These are phyloP conservation scores for Zygosaccharomyces siamensis DNA, from an alignment of 805 yeast genomes.

Conservation along the genomic window DNA sequence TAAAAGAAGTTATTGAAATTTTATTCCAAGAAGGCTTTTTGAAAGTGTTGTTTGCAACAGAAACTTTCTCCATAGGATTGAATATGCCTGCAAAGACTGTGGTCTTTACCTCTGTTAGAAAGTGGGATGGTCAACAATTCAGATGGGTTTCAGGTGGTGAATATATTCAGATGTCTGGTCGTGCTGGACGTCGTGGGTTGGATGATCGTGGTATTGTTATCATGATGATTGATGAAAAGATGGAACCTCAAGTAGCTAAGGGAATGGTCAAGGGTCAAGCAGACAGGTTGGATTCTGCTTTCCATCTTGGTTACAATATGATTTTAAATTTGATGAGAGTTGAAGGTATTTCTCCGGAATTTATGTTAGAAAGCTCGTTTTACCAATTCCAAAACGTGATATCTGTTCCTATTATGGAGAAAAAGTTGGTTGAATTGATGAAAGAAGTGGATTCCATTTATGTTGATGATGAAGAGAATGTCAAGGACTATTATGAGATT, in stretches of 20 bases:
- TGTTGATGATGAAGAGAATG: slow-evolving; percentile 68
- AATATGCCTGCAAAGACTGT: slow-evolving; percentile 99
- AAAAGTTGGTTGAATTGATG: slow-evolving; percentile 52
- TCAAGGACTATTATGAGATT: slow-evolving; percentile 80
- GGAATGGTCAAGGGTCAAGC: slow-evolving; percentile 99
- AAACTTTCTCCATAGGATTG: slow-evolving; percentile 95
- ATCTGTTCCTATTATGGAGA: slow-evolving; percentile 81
- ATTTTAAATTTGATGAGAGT: slow-evolving; percentile 92
- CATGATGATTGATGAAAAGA: slow-evolving; percentile 98
- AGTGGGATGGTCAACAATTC: slow-evolving; percentile 97
- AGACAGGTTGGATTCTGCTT: slow-evolving; percentile 94
- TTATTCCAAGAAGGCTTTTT: slow-evolving; percentile 93
- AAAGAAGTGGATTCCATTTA: slow-evolving; percentile 44
- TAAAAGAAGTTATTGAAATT: slow-evolving; percentile 93
- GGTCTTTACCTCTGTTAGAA: slow-evolving; percentile 93
- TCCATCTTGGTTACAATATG: slow-evolving; percentile 97
- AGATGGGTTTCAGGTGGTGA: slow-evolving; percentile 99
- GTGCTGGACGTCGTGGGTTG: slow-evolving; percentile 99
- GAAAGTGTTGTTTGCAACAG: slow-evolving; percentile 95
- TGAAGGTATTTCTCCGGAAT: slow-evolving; percentile 97
- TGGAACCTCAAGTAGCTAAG: slow-evolving; percentile 99
- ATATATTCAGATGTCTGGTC: slow-evolving; percentile 98
- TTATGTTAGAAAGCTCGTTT: slow-evolving; percentile 90
- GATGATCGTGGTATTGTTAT: slow-evolving; percentile 99
- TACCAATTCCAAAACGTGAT: slow-evolving; percentile 92